Base-by-base conservation (phyloP, 106 monocot species). In the Apostasia ramifera region DNA sequence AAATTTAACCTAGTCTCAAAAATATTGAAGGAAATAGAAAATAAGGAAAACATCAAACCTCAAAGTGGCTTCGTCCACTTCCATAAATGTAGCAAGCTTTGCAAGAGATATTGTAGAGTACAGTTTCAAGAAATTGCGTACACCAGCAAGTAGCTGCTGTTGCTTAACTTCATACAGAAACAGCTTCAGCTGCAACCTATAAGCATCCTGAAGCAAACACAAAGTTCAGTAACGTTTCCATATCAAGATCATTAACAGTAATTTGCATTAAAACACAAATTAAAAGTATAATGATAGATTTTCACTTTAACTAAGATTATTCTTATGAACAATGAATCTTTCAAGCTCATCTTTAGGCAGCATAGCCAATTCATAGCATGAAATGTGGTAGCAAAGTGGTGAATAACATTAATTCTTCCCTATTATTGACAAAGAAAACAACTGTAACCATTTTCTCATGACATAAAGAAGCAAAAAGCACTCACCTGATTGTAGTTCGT, bases 101-200 rank as follows among this genome's bases (percentile, higher is more conserved):
- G 76, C 78, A 70, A 97, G 70, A 26, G 95, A 88, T 56, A 89
- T 92, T 42, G 86, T 83, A 0, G 95, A 89, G 70, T 97, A 97
- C 65, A 97, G 65, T 59, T 89, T 97, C 66, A 97, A 49, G 77
- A 77, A 92, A 69, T 77, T 84, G 42, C 95, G 82, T 2, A 92
- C 58, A 67, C 84, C 81, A 73, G 86, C 75, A 50, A 92, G 89
- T 66, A 92, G 74, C 63, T 97, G 95, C 42, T 97, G 95, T 71
- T 97, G 95, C 64, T 97, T 97, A 44, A 97, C 86, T 76, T 97
- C 95, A 84, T 84, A 86, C 43, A 97, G 82, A 71, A 97, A 97
- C 69, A 97, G 46, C 74, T 97, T 97, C 76, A 97, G 60, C 62
- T 97, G 95, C 62, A 97, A 74, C 68, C 95, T 84, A 67, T 97